These are phyloP conservation scores for Fusarium tjaetaba DNA, from an alignment of 2,329 filamentous ascomycete species.

Conservation along the genomic window DNA sequence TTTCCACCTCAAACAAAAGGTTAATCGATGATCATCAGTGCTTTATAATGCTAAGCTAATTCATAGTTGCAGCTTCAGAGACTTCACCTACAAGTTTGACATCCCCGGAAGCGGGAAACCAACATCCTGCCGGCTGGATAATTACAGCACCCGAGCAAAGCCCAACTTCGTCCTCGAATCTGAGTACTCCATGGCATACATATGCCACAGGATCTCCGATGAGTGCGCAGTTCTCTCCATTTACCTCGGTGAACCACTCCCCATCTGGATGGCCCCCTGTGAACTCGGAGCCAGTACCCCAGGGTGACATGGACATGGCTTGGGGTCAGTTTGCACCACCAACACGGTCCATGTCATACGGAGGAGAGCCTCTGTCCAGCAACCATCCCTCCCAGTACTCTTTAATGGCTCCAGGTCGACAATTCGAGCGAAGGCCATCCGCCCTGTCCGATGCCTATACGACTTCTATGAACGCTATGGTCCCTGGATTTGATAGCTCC, in stretches of 20 bases:
- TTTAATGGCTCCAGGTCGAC: slow-evolving; percentile 50
- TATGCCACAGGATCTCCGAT: slow-evolving; percentile 62
- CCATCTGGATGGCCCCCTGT: slow-evolving; percentile 54
- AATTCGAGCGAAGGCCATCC: slow-evolving; percentile 57
- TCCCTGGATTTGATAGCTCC: slow-evolving; percentile 51
- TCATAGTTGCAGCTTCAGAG: slow-evolving; percentile 10
- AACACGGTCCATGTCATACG: slow-evolving; percentile 60
- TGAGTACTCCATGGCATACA: slow-evolving; percentile 59
- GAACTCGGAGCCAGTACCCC: slow-evolving; percentile 50
- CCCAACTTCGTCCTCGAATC: slow-evolving; percentile 55
- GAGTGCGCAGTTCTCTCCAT: slow-evolving; percentile 61
- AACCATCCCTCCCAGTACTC: slow-evolving; percentile 53
- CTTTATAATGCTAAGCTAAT: slow-evolving; percentile 9
- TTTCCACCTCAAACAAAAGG: slow-evolving; percentile 55
- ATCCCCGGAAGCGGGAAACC: slow-evolving; percentile 48
- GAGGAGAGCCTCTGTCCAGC: slow-evolving; percentile 52
- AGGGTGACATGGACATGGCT: slow-evolving; percentile 53
- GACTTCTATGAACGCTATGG: slow-evolving; percentile 50
- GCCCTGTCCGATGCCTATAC: slow-evolving; percentile 57
- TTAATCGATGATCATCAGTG: slow-evolving; percentile 45
- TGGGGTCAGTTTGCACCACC: slow-evolving; percentile 57
- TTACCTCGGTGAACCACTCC: slow-evolving; percentile 55
- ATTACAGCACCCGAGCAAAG: slow-evolving; percentile 53
- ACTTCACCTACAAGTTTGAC: slow-evolving; percentile 16
- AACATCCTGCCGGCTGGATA: slow-evolving; percentile 57